These are phyloP conservation scores for Xylaria sp. DNA, from an alignment of 2,329 filamentous ascomycete genomes.

Conservation along the genomic window DNA sequence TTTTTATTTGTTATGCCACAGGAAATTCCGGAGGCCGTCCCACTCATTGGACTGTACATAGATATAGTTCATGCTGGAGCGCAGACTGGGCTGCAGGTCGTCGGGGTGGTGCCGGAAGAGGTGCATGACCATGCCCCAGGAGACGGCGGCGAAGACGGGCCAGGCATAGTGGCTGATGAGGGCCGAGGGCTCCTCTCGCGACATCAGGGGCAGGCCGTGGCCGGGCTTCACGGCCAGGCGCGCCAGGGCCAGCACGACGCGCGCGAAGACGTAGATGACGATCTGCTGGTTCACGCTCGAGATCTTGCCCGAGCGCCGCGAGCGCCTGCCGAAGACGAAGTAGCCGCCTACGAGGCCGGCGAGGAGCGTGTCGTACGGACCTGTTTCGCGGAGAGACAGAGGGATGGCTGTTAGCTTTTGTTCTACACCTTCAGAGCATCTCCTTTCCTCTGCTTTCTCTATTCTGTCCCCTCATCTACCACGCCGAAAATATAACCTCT, in stretches of 20 bases:
- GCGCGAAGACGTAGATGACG: constrained; percentile 96
- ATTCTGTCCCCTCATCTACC: neutral
- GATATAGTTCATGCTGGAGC: constrained; percentile 98
- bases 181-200: constrained; percentile 56
- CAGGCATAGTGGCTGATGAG: constrained; percentile 78
- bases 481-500: constrained; percentile 32
- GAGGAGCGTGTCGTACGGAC: constrained; percentile 84
- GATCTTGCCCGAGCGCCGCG: constrained; percentile 72
- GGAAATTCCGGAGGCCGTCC: constrained; percentile 84
- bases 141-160: constrained; percentile 90
- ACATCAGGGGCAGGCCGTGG: constrained; percentile 62
- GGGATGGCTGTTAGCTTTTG: neutral
- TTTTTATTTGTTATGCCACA: constrained; percentile 81
- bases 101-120: constrained; percentile 93
- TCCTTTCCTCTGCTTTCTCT: neutral
- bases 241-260: constrained; percentile 85
- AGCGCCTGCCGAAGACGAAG: constrained; percentile 82
- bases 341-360: constrained; percentile 92
- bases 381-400: constrained; percentile 51
- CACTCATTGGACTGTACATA: constrained; percentile 90
- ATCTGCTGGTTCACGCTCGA: constrained; percentile 94
- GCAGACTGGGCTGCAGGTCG: constrained; percentile 87
- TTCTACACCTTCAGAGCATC: neutral
- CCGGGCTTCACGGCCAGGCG: constrained; percentile 80
- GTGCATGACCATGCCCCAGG: constrained; percentile 96